A percentile compares a stretch with the other conserved stretches of the same genome.
These are phyloP conservation scores for Antrodiella citrinella DNA, from an alignment of 768 basidiomycete genomes.

Conservation along the genomic window DNA sequence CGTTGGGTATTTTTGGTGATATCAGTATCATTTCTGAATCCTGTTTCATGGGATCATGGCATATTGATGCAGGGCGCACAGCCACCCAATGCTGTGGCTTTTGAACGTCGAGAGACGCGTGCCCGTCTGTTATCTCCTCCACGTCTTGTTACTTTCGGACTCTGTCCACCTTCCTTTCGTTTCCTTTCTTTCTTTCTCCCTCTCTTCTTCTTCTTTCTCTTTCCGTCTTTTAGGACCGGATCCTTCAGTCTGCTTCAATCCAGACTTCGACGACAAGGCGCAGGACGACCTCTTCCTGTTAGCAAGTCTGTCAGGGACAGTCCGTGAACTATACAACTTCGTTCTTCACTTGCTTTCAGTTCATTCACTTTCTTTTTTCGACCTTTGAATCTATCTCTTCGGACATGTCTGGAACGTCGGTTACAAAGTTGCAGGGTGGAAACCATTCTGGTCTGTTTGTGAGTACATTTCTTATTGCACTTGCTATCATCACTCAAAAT, in stretches of 20 bases:
- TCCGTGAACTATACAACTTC: slow-evolving; percentile 19
- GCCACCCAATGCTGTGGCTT: neutral
- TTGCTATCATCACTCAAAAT: neutral
- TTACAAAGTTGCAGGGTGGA: slow-evolving; percentile 11
- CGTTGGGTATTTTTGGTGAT: neutral
- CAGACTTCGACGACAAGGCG: slow-evolving; percentile 27
- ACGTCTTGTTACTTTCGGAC: slow-evolving; percentile 8
- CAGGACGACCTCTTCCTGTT: slow-evolving; percentile 32
- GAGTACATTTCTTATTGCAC: slow-evolving; percentile 6
- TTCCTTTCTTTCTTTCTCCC: slow-evolving; percentile 13
- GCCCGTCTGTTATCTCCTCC: neutral
- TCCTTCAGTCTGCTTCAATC: slow-evolving; percentile 21
- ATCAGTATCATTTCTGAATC: neutral
- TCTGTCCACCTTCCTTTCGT: slow-evolving; percentile 12
- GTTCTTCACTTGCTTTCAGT: slow-evolving; percentile 10
- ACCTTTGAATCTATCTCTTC: slow-evolving; percentile 22
- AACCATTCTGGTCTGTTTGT: slow-evolving; percentile 17
- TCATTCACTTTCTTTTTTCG: slow-evolving; percentile 19
- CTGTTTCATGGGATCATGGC: neutral
- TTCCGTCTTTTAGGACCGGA: slow-evolving; percentile 16
- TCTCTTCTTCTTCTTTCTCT: slow-evolving; percentile 10
- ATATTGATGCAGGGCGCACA: neutral
- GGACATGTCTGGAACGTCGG: slow-evolving; percentile 22
- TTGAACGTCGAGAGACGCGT: neutral
- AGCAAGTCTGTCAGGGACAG: slow-evolving; percentile 17